These are phyloP conservation scores for Drosera capensis DNA, from an alignment of 148 eudicot species.

Conservation along the genomic window DNA sequence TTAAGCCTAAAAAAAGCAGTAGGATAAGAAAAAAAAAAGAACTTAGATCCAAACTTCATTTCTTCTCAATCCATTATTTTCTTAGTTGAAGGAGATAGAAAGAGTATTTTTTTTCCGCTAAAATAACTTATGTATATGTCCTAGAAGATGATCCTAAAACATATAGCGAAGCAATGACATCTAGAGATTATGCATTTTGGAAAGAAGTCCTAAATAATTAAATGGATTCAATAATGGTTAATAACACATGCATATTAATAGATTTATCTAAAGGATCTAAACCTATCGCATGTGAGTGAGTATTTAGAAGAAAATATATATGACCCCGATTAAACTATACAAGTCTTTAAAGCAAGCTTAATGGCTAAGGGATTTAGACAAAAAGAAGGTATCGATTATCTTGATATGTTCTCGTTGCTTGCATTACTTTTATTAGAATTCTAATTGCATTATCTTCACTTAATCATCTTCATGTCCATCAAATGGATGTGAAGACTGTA, in stretches of 20 bases:
- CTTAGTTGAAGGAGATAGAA: too few relatives aligned
- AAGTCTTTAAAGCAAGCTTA: slow-evolving; percentile 6
- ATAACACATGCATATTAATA: slow-evolving; percentile 2
- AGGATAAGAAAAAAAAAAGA: too few relatives aligned
- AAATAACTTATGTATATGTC: too few relatives aligned
- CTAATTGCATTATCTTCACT: slow-evolving; percentile 7
- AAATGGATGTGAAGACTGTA: slow-evolving; percentile 5
- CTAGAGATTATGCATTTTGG: slow-evolving; percentile 4
- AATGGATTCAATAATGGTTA: slow-evolving; percentile 4
- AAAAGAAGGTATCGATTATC: too few relatives aligned
- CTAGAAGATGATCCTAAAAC: slow-evolving; percentile 5
- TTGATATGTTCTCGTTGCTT: slow-evolving; percentile 4
- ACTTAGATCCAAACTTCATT: too few relatives aligned
- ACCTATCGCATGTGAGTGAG: slow-evolving; percentile 6
- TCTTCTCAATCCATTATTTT: too few relatives aligned
- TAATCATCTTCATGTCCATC: slow-evolving; percentile 1
- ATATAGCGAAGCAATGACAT: slow-evolving; percentile 4
- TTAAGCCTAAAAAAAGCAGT: too few relatives aligned
- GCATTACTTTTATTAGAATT: slow-evolving; percentile 5
- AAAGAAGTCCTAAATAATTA: slow-evolving; percentile 9
- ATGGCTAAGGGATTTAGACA: too few relatives aligned
- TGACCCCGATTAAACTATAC: neutral
- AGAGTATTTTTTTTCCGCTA: too few relatives aligned
- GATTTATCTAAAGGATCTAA: slow-evolving; percentile 7
- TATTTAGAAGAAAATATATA: slow-evolving; percentile 6